phyloP scores from a whole-genome alignment of 306 rosid genomes.

The Casuarina equisetifolia region DNA sequence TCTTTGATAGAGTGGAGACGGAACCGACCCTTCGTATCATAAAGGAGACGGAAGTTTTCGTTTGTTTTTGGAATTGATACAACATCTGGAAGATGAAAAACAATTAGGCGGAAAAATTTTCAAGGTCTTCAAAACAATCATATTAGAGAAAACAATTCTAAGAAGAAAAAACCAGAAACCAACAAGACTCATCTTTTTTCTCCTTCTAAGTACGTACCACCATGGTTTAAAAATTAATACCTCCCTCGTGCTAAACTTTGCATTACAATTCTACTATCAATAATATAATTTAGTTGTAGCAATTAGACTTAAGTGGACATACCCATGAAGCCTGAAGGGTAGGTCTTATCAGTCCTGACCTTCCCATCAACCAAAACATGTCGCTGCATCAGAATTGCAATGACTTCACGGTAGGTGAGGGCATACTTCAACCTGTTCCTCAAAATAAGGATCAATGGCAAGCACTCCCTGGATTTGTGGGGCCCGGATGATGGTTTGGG shows the following conservation, averaged over 20 bases:
- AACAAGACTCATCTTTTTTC: no score
- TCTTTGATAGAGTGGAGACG: slow-evolving; percentile 76
- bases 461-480: slow-evolving; percentile 84
- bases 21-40: slow-evolving; percentile 77
- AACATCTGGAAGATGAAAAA: slow-evolving; percentile 47
- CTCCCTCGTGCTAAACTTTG: background rate
- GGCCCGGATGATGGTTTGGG: slow-evolving; percentile 97
- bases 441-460: slow-evolving; percentile 67
- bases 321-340: slow-evolving; percentile 89
- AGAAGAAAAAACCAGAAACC: background rate
- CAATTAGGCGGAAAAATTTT: background rate
- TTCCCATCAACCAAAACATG: slow-evolving; percentile 75
- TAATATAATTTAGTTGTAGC: background rate
- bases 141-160: background rate
- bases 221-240: background rate
- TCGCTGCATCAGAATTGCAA: slow-evolving; percentile 83
- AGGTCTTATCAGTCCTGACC: slow-evolving; percentile 92
- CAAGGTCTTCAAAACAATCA: background rate
- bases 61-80: slow-evolving; percentile 75
- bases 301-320: slow-evolving; percentile 19
- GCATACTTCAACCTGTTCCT: slow-evolving; percentile 77
- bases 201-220: no score
- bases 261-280: background rate
- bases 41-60: slow-evolving; percentile 73
- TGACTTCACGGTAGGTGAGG: slow-evolving; percentile 71